Evolutionary conservation across 1,284 basidiomycete genomes (phyloP).

Genomic region (Hymenochaete sp.): DNA sequence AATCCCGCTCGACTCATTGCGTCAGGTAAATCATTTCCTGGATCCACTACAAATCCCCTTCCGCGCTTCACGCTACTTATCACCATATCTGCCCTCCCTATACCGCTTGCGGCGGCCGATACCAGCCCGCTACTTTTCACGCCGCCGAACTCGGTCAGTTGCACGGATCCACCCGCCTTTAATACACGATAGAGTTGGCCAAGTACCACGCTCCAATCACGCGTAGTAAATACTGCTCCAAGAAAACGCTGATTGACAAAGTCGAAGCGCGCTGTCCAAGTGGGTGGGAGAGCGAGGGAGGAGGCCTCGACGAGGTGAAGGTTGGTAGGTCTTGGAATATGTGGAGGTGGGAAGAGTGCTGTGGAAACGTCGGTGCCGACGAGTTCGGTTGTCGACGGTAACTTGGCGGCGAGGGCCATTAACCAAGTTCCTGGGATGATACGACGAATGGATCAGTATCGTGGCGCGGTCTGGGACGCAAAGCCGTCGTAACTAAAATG

Average conservation of each 20-base stretch:
- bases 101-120: too few relatives aligned
- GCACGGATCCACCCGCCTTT: slow-evolving; percentile 25
- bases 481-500: too few relatives aligned
- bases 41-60: too few relatives aligned
- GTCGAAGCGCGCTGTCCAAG: slow-evolving; percentile 24
- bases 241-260: slow-evolving; percentile 28
- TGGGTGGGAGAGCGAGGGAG: not conserved
- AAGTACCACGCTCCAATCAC: slow-evolving; percentile 24
- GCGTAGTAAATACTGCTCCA: slow-evolving; percentile 23
- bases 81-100: too few relatives aligned
- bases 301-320: slow-evolving; percentile 4
- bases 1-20: too few relatives aligned
- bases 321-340: too few relatives aligned
- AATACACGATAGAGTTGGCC: slow-evolving; percentile 25
- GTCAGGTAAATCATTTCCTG: too few relatives aligned
- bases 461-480: not conserved
- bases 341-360: not conserved
- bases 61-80: too few relatives aligned
- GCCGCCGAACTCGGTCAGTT: slow-evolving; percentile 24
- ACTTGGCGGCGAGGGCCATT: slow-evolving; percentile 1
- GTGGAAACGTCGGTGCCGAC: slow-evolving; percentile 6
- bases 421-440: slow-evolving; percentile 8
- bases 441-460: not conserved
- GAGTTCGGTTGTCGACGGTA: slow-evolving; percentile 4
- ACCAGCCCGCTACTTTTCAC: slow-evolving; percentile 13